Conservation (phyloP, 2,329 filamentous ascomycete genomes). For the Dichotomopilus funicola region DNA sequence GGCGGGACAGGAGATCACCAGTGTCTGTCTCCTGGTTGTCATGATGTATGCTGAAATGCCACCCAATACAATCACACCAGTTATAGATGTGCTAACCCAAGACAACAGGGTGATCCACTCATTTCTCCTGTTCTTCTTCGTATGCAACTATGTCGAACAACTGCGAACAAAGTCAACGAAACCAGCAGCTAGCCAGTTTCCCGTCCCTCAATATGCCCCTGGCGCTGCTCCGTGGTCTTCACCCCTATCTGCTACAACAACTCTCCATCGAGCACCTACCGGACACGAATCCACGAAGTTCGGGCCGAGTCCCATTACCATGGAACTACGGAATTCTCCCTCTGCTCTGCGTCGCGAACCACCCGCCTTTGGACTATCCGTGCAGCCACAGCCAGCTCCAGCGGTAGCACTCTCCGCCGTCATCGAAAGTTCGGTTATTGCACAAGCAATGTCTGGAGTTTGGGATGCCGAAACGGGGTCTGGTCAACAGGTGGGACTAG, state of each 20-base stretch:
- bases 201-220: not conserved
- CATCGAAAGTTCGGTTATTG: not conserved
- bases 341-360: not conserved
- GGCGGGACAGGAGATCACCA: conserved; percentile 9
- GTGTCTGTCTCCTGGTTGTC: conserved; percentile 10
- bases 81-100: not conserved
- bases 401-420: not conserved
- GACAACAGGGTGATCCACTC: conserved; percentile 17
- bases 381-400: not conserved
- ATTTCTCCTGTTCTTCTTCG: conserved; percentile 17
- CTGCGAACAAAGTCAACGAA: not conserved
- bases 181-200: not conserved
- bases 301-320: not conserved
- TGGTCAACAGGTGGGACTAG: not conserved
- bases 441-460: conserved; percentile 2
- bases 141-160: conserved; percentile 13
- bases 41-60: conserved; percentile 13
- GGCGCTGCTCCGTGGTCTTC: no score
- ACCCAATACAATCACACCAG: not conserved
- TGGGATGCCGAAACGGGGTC: not conserved
- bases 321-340: not conserved
- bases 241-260: no score
- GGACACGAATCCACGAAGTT: no score
- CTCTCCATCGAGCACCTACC: no score
- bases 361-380: not conserved